phyloP scores from a whole-genome alignment of 306 rosid species.

The Geum urbanum region DNA sequence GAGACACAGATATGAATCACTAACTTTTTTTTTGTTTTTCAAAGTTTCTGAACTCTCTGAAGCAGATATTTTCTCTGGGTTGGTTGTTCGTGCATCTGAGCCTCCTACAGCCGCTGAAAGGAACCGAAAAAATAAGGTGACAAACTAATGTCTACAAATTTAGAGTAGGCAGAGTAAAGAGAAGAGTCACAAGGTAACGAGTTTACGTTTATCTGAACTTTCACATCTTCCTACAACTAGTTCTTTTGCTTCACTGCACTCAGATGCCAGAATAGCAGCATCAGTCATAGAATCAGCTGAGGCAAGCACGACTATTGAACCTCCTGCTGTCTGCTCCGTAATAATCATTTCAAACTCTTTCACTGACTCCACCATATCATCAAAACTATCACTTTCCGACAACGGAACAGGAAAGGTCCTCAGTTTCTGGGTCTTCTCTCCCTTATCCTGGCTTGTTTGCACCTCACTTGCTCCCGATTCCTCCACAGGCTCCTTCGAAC shows the following conservation, averaged over 20 bases:
- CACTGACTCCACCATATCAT: constrained; percentile 37
- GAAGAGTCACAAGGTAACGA: constrained; percentile 27
- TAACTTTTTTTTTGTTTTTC: constrained; percentile 57
- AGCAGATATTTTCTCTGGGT: constrained; percentile 37
- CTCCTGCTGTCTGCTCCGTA: constrained; percentile 50
- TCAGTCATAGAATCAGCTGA: constrained; percentile 37
- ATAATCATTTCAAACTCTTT: constrained; percentile 31
- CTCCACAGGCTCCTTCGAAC: constrained; percentile 30
- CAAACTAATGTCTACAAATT: constrained; percentile 24
- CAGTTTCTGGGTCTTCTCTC: constrained; percentile 34
- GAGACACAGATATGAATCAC: constrained; percentile 27
- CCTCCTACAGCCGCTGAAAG: constrained; percentile 44
- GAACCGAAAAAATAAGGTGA: constrained; percentile 24
- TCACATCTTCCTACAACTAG: constrained; percentile 46
- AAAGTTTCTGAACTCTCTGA: constrained; percentile 38
- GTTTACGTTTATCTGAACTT: constrained; percentile 53
- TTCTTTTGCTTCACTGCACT: constrained; percentile 42
- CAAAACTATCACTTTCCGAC: constrained; percentile 43
- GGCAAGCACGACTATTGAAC: constrained; percentile 19
- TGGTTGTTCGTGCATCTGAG: constrained; percentile 36
- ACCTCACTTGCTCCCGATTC: constrained; percentile 37
- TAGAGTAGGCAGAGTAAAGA: constrained; percentile 5
- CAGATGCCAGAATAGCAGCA: constrained; percentile 26
- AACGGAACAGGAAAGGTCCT: constrained; percentile 42
- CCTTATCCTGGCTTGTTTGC: constrained; percentile 42